Conservation (phyloP, 176 grass and related monocot genomes). For the Elymus sibiricus region DNA sequence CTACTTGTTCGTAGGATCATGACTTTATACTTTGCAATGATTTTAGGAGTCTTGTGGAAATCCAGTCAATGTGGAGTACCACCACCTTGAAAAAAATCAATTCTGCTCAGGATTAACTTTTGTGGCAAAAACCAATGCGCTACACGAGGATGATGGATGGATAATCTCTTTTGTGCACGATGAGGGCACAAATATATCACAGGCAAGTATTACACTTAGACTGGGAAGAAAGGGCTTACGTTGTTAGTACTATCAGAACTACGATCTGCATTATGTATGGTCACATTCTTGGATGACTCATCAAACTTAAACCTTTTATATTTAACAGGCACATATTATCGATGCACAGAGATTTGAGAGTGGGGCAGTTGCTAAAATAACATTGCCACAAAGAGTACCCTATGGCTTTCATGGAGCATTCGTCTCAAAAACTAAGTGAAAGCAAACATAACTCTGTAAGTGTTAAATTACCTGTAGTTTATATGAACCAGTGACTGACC, state of each 20-base stretch:
- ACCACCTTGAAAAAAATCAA: conserved; percentile 17
- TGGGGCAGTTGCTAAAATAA: background rate
- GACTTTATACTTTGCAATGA: background rate
- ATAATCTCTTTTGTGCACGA: too few species aligned
- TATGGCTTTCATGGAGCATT: background rate
- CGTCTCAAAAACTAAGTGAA: background rate
- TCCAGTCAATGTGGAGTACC: background rate
- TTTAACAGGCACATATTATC: background rate
- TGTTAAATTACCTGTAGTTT: background rate
- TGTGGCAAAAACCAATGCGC: background rate
- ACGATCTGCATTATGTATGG: background rate
- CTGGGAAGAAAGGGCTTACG: background rate
- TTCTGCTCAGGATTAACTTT: conserved; percentile 29
- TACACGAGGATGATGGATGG: too few species aligned
- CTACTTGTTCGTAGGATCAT: too few species aligned
- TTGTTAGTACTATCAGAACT: background rate
- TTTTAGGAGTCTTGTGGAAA: background rate
- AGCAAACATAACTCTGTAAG: background rate
- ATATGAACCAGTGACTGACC: too few species aligned
- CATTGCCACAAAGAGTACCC: background rate
- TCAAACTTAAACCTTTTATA: background rate
- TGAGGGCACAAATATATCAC: too few species aligned
- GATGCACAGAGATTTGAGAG: background rate
- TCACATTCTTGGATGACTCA: background rate
- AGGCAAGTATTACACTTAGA: background rate